phyloP scores from a whole-genome alignment of 2,329 filamentous ascomycete species.

The Alternaria brassicicola region DNA sequence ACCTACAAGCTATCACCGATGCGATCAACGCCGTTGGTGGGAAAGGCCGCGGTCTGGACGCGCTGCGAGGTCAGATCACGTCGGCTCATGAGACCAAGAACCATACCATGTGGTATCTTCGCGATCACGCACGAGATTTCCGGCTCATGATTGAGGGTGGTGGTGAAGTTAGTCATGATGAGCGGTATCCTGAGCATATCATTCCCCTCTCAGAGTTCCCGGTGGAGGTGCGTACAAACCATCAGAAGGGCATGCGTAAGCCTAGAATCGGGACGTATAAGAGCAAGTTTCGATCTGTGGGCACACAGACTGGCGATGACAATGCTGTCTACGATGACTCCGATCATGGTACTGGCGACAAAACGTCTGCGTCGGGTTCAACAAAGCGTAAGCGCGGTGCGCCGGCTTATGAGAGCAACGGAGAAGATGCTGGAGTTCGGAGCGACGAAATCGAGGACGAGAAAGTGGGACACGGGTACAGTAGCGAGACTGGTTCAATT shows the following conservation, averaged over 20 bases:
- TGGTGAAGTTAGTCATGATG: neutral
- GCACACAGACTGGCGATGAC: neutral
- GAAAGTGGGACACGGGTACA: neutral
- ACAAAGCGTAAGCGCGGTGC: neutral
- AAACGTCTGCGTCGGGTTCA: neutral
- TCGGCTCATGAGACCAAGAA: constrained; percentile 5
- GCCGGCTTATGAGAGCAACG: neutral
- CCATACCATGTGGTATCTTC: constrained; percentile 5
- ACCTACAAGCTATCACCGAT: neutral
- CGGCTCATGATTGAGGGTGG: neutral
- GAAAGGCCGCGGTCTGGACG: neutral
- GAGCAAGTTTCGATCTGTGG: neutral
- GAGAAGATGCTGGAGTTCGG: neutral
- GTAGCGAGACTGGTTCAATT: neutral
- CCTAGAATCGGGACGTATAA: neutral
- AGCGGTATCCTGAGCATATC: constrained; percentile 1
- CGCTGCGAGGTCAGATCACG: constrained; percentile 1
- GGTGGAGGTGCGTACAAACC: neutral
- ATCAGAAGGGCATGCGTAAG: neutral
- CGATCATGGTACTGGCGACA: neutral
- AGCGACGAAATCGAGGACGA: too few relatives aligned
- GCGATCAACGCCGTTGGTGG: neutral
- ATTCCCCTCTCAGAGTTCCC: neutral
- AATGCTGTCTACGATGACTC: neutral
- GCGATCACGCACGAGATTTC: neutral